These are phyloP conservation scores for Pulveroboletus sp. DNA, from an alignment of 768 basidiomycete genomes.

Conservation along the genomic window DNA sequence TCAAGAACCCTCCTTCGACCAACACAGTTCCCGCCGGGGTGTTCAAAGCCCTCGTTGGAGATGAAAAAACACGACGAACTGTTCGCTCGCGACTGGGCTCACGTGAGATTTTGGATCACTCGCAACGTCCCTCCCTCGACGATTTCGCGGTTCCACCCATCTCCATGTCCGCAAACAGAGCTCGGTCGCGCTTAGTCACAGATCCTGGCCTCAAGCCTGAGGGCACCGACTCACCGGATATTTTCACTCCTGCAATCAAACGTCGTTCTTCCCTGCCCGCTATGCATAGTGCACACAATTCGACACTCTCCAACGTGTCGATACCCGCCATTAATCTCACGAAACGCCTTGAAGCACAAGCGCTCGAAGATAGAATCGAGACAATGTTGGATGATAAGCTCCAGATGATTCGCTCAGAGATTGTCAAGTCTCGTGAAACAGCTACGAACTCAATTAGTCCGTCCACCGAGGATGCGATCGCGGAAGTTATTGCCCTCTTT, in stretches of 20 bases:
- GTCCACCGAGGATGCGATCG: conserved; percentile 56
- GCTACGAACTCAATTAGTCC: conserved; percentile 34
- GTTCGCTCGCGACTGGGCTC: conserved; percentile 78
- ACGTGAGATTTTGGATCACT: conserved; percentile 67
- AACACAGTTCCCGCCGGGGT: conserved; percentile 83
- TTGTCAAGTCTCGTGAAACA: conserved; percentile 24
- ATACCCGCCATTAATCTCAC: conserved; percentile 48
- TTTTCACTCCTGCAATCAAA: conserved; percentile 41
- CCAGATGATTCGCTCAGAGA: conserved; percentile 42
- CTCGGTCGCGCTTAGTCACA: conserved; percentile 50
- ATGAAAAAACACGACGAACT: conserved; percentile 62
- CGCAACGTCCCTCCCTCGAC: conserved; percentile 68
- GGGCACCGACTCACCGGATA: conserved; percentile 32
- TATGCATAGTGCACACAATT: conserved; percentile 42
- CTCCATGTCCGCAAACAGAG: conserved; percentile 53
- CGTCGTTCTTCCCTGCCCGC: conserved; percentile 57
- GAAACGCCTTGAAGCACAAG: conserved; percentile 53
- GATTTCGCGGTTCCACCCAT: conserved; percentile 68
- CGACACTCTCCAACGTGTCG: conserved; percentile 42
- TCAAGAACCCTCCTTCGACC: conserved; percentile 55
- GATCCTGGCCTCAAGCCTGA: conserved; percentile 46
- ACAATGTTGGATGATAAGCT: conserved; percentile 69
- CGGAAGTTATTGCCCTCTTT: conserved; percentile 64
- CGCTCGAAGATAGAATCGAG: conserved; percentile 57
- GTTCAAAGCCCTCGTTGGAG: conserved; percentile 72